Percentiles rank a stretch among this genome's conserved stretches.
Conservation (phyloP, 2,329 filamentous ascomycete species). For the Phyllosticta paracitricarpa region DNA sequence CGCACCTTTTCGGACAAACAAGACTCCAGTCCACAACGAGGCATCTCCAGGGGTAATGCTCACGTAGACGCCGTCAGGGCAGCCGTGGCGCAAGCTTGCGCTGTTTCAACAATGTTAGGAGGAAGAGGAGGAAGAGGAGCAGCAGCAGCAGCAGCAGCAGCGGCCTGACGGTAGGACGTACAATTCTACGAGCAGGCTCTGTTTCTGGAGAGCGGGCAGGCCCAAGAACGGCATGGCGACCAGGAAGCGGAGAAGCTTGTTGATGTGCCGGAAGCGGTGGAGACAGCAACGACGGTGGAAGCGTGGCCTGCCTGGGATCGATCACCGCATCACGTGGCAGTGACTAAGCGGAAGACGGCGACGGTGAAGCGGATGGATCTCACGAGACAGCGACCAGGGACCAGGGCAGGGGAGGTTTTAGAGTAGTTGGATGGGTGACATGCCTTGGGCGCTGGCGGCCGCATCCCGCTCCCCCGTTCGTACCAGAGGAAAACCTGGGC, state of each 20-base stretch:
- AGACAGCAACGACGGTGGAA: background rate
- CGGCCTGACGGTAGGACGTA: conserved; percentile 36
- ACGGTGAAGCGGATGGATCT: background rate
- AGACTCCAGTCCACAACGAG: conserved; percentile 76
- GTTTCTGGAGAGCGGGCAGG: conserved; percentile 50
- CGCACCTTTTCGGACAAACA: conserved; percentile 81
- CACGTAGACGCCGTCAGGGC: conserved; percentile 79
- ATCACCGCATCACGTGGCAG: background rate
- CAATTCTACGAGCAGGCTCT: conserved; percentile 77
- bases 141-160: conserved; percentile 10
- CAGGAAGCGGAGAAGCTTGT: background rate
- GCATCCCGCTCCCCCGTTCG: background rate
- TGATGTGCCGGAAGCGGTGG: background rate
- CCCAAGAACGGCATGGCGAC: conserved; percentile 7
- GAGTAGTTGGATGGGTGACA: background rate
- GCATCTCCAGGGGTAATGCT: conserved; percentile 73
- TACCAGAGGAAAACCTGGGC: background rate
- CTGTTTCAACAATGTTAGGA: conserved; percentile 35
- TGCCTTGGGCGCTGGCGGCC: background rate
- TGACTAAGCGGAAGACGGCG: background rate
- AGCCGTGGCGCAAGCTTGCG: conserved; percentile 68
- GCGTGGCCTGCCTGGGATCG: background rate
- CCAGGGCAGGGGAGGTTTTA: background rate
- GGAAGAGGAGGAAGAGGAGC: background rate
- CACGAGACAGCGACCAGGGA: background rate